Conservation (phyloP, 2,329 filamentous ascomycete species). For the Phyllosticta ampelicida region DNA sequence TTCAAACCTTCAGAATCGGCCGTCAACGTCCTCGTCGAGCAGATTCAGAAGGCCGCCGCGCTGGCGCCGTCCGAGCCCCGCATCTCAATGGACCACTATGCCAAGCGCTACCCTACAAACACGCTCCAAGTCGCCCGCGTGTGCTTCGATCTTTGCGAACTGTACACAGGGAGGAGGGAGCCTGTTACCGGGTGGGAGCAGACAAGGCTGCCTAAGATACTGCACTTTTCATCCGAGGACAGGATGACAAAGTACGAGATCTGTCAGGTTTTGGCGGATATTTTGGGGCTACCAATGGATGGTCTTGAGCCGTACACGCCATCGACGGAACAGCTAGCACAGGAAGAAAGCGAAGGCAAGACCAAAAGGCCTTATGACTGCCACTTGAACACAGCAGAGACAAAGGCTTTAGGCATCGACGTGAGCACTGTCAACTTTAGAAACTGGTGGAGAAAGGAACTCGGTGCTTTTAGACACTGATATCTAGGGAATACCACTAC, state of each 20-base stretch:
- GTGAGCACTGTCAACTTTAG: slow-evolving; percentile 64
- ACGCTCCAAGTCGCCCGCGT: slow-evolving; percentile 79
- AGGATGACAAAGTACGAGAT: slow-evolving; percentile 85
- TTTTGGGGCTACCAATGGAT: slow-evolving; percentile 57
- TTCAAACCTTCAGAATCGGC: slow-evolving; percentile 65
- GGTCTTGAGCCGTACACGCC: slow-evolving; percentile 47
- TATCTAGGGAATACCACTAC: not conserved
- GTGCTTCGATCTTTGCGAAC: slow-evolving; percentile 59
- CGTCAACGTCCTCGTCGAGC: slow-evolving; percentile 69
- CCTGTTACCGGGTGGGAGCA: slow-evolving; percentile 20
- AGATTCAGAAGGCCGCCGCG: slow-evolving; percentile 52
- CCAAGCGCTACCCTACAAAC: slow-evolving; percentile 74
- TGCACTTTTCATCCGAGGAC: slow-evolving; percentile 84
- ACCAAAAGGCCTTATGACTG: slow-evolving; percentile 80
- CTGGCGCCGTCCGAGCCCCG: slow-evolving; percentile 47
- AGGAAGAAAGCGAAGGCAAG: slow-evolving; percentile 34
- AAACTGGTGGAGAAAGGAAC: slow-evolving; percentile 56
- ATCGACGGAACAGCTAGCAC: slow-evolving; percentile 61
- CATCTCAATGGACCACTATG: slow-evolving; percentile 79
- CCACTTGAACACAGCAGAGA: slow-evolving; percentile 65
- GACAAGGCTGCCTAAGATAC: slow-evolving; percentile 51
- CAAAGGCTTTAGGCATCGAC: slow-evolving; percentile 65
- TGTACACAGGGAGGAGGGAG: slow-evolving; percentile 39
- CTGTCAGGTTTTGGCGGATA: slow-evolving; percentile 63
- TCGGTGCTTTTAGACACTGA: slow-evolving; percentile 2